phyloP scores from a whole-genome alignment of 495 filamentous ascomycete genomes.

The Penicillium coprophilum region DNA sequence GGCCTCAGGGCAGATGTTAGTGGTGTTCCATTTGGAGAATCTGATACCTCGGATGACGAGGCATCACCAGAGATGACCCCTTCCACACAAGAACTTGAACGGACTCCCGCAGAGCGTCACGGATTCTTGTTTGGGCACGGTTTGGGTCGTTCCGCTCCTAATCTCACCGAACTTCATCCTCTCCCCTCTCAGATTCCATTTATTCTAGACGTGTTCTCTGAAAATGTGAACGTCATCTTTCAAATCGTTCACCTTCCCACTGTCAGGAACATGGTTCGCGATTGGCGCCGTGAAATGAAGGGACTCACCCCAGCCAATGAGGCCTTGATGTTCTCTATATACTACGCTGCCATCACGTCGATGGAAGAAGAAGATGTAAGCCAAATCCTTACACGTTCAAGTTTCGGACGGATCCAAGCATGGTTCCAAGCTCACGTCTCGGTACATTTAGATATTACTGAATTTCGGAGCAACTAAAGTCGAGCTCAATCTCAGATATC shows the following conservation, averaged over 20 bases:
- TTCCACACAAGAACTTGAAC: conserved; percentile 40
- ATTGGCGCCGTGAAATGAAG: conserved; percentile 34
- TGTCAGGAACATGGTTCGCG: conserved; percentile 45
- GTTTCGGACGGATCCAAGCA: neutral
- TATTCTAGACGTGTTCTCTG: conserved; percentile 49
- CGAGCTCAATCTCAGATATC: conserved; percentile 52
- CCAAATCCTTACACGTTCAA: neutral
- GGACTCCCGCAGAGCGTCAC: conserved; percentile 50
- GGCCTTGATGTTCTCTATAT: conserved; percentile 60
- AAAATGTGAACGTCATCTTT: conserved; percentile 53
- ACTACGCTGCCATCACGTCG: conserved; percentile 57
- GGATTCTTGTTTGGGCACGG: conserved; percentile 55
- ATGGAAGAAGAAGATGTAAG: conserved; percentile 55
- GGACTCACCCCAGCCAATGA: conserved; percentile 47
- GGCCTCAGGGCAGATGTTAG: conserved; percentile 41
- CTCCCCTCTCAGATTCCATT: conserved; percentile 53
- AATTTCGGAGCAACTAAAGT: conserved; percentile 53
- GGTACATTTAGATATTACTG: conserved; percentile 33
- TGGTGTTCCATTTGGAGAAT: conserved; percentile 29
- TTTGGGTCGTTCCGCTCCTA: conserved; percentile 27
- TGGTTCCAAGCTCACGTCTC: neutral
- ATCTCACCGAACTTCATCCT: conserved; percentile 49
- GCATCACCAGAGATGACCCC: conserved; percentile 24
- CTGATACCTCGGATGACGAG: conserved; percentile 46
- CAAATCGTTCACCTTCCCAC: conserved; percentile 56